Evolutionary conservation across 345 rosid species (phyloP).

Genomic region (Lumnitzera racemosa): DNA sequence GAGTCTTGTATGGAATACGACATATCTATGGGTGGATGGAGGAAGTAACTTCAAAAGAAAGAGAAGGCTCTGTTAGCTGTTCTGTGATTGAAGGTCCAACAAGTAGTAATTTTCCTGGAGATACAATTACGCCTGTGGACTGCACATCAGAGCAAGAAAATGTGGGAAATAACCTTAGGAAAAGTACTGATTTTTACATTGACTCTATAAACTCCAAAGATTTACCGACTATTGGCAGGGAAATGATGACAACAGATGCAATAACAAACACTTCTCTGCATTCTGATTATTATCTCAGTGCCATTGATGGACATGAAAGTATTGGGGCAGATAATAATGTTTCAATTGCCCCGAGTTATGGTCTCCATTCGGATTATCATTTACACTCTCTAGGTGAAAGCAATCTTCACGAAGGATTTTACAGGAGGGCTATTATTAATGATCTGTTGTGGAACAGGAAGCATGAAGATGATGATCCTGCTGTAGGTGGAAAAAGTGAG

Average conservation of each 20-base stretch:
- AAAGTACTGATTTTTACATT: constrained; percentile 15
- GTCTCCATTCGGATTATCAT: constrained; percentile 26
- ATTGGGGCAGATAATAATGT: constrained; percentile 19
- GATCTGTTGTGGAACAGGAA: constrained; percentile 19
- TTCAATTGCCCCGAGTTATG: constrained; percentile 20
- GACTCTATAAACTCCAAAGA: constrained; percentile 20
- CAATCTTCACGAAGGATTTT: constrained; percentile 12
- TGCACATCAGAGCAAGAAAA: constrained; percentile 18
- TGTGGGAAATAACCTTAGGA: constrained; percentile 12
- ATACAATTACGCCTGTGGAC: constrained; percentile 10
- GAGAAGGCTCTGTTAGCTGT: constrained; percentile 5
- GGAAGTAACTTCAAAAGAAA: constrained; percentile 28
- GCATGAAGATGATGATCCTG: constrained; percentile 13
- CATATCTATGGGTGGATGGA: constrained; percentile 42
- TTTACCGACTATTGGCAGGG: constrained; percentile 11
- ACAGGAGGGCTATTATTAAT: constrained; percentile 9
- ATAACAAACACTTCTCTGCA: constrained; percentile 22
- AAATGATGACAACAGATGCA: constrained; percentile 8
- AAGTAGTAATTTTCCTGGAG: constrained; percentile 15
- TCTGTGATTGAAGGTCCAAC: constrained; percentile 19
- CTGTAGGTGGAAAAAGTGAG: constrained; percentile 12
- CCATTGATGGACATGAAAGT: constrained; percentile 14
- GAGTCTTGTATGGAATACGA: constrained; percentile 23
- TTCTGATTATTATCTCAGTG: constrained; percentile 34
- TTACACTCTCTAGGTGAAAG: constrained; percentile 20